Evolutionary conservation across 208 protist species (phyloP), one percentile per base, ranked within the genome.

Genomic region (Leishmania lainsoni): DNA sequence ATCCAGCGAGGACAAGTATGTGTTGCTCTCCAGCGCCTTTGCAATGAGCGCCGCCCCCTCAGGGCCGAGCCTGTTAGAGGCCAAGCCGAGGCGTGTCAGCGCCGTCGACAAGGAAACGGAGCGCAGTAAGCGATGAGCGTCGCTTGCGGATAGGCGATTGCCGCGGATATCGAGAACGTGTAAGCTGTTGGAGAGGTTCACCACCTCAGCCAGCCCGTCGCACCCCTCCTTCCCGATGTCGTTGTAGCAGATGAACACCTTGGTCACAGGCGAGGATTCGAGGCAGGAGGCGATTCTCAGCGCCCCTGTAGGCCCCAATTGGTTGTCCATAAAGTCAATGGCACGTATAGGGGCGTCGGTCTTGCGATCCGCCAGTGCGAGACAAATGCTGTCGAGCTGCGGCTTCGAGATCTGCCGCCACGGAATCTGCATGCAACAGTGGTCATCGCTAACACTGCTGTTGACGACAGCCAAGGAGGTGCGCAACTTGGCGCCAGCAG

Each of bases 211-310:
- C n/a, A 98, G 78, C 1, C 88, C 92, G 49, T 98, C 93, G 76
- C 92, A 95, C n/a, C 95, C 95, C 54, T 97, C 93, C 76, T 91
- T 93, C 39, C 94, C 95, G 81, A 98, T 96, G 83, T 95, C 88
- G 79, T 98, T 98, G 89, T 92, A 97, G 42, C 95, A 89, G 49
- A 98, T 79, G 12, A 95, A 69, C 26, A 96, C 84, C 75, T 97
- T 89, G 63, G 78, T 87, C 58, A 95, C 93, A 0, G 87, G 81
- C 9, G 93, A 92, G 1, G 86, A 89, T 75, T 97, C 91, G 20
- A 96, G 75, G 54, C 84, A 89, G 4, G 88, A 79, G n/a, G 89
- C 84, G 49, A 98, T 89, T 76, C 90, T 89, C 76, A 86, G 77
- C 32, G 92, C 79, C 45, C 85, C 78, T 29, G 68, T 63, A 2